phyloP scores from a whole-genome alignment of 1,139 yeast genomes.

The Saccharomyces hybrid region DNA sequence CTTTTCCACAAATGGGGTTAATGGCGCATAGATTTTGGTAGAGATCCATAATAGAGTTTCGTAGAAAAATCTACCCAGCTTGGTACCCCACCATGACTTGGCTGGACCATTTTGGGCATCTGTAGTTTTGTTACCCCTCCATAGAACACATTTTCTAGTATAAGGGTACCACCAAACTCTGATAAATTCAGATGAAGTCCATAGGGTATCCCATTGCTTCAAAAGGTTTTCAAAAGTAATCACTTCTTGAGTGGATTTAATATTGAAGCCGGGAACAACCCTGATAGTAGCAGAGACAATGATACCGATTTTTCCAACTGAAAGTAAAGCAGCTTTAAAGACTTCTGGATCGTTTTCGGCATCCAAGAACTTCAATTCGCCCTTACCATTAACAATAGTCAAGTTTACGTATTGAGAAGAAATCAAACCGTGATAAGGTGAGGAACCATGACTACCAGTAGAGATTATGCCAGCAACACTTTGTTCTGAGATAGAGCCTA shows the following conservation, averaged over 20 bases:
- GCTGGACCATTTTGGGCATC: constrained; percentile 62
- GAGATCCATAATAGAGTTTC: constrained; percentile 73
- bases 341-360: constrained; percentile 58
- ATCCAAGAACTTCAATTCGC: constrained; percentile 65
- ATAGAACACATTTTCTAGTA: constrained; percentile 71
- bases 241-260: constrained; percentile 76
- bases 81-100: constrained; percentile 80
- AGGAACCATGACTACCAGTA: constrained; percentile 95
- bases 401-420: constrained; percentile 80
- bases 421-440: constrained; percentile 85
- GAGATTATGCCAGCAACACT: constrained; percentile 90
- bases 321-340: constrained; percentile 77
- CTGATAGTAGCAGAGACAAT: constrained; percentile 84
- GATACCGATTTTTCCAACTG: constrained; percentile 87
- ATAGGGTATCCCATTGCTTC: constrained; percentile 59
- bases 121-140: constrained; percentile 74
- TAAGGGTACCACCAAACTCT: constrained; percentile 99
- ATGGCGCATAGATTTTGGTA: constrained; percentile 60
- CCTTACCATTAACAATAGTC: constrained; percentile 64
- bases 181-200: constrained; percentile 88
- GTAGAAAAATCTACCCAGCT: constrained; percentile 68
- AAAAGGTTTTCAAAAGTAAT: constrained; percentile 67
- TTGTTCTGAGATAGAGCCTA: constrained; percentile 93
- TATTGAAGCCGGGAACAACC: constrained; percentile 74
- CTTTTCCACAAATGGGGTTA: constrained; percentile 77